Evolutionary conservation across 352 stramenopile genomes (phyloP).

Genomic region (Globisporangium uncinulatum): DNA sequence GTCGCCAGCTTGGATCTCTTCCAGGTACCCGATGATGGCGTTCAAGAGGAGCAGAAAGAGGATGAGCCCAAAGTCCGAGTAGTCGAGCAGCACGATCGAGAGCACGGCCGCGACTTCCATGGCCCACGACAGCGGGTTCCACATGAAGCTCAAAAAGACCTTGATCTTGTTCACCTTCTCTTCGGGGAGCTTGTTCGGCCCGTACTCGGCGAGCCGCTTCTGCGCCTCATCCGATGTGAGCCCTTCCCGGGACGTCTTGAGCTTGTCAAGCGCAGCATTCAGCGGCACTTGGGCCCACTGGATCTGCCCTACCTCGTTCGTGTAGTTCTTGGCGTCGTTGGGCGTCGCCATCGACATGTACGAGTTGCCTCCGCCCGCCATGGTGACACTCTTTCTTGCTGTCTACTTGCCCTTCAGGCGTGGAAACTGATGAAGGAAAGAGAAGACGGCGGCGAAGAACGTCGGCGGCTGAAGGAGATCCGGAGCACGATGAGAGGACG

Average conservation of each 20-base stretch:
- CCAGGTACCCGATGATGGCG: conserved; percentile 71
- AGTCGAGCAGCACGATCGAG: conserved; percentile 74
- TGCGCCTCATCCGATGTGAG: conserved; percentile 71
- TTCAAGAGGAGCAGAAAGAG: conserved; percentile 68
- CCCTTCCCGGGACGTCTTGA: conserved; percentile 64
- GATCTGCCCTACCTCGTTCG: conserved; percentile 68
- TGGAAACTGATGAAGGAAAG: not conserved
- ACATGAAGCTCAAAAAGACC: conserved; percentile 77
- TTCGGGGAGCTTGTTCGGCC: conserved; percentile 78
- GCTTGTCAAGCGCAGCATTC: conserved; percentile 79
- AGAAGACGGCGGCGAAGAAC: not conserved
- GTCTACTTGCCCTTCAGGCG: conserved; percentile 3
- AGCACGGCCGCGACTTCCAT: conserved; percentile 74
- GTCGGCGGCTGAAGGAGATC: conserved; percentile 8
- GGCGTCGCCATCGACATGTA: conserved; percentile 78
- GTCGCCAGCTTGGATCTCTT: conserved; percentile 83
- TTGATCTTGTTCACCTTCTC: conserved; percentile 75
- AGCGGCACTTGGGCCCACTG: conserved; percentile 69
- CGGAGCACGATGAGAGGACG: not conserved
- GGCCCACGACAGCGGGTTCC: conserved; percentile 79
- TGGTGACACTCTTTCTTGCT: conserved; percentile 19
- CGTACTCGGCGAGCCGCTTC: conserved; percentile 67
- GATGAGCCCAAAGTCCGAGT: conserved; percentile 69
- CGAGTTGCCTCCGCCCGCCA: conserved; percentile 51
- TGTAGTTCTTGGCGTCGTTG: conserved; percentile 77